phyloP scores from a whole-genome alignment of 257 asterid species.

The Schizonepeta tenuifolia region DNA sequence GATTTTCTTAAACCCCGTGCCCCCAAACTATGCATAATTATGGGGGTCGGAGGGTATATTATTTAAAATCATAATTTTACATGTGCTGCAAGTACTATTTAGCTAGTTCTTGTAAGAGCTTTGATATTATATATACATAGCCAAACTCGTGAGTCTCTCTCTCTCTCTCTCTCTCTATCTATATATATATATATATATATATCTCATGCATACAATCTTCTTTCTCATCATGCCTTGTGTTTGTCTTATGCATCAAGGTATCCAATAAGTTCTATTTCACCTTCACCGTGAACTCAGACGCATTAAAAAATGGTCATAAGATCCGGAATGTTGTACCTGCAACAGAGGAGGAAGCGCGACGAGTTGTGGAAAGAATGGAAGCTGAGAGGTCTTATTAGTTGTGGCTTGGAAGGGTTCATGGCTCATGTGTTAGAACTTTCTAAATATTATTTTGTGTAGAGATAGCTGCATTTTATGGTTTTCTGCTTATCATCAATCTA shows the following conservation, averaged over 20 bases:
- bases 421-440: background rate
- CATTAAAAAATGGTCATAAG: slow-evolving; percentile 49
- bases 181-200: no score
- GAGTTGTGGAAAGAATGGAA: slow-evolving; percentile 79
- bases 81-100: no score
- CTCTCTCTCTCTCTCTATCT: background rate
- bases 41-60: no score
- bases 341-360: slow-evolving; percentile 83
- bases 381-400: slow-evolving; percentile 57
- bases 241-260: slow-evolving; percentile 47
- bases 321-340: slow-evolving; percentile 84
- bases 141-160: background rate
- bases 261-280: slow-evolving; percentile 95
- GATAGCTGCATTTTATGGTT: background rate
- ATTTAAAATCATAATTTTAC: no score
- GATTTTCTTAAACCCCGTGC: no score
- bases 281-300: slow-evolving; percentile 62
- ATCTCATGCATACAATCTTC: no score
- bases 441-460: slow-evolving; percentile 2
- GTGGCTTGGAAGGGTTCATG: background rate
- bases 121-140: background rate
- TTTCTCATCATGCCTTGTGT: no score
- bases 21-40: no score
- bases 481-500: slow-evolving; percentile 5
- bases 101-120: no score